Evolutionary conservation across 2,329 filamentous ascomycete genomes (phyloP).

Genomic region (Erysiphe pulchra): DNA sequence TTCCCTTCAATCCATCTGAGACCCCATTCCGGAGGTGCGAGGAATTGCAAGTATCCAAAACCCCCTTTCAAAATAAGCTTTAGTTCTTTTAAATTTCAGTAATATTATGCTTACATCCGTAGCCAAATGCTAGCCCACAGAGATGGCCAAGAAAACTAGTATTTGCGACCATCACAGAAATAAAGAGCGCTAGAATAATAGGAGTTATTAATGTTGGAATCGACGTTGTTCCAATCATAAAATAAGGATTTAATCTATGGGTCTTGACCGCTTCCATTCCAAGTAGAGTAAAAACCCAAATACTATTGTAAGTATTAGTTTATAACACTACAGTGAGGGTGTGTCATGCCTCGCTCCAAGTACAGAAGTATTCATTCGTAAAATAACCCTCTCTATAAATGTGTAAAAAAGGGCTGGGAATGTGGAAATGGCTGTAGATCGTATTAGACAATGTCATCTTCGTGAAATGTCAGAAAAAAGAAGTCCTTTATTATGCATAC

Average conservation of each 20-base stretch:
- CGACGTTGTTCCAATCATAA: constrained; percentile 33
- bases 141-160: constrained; percentile 72
- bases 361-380: constrained; percentile 46
- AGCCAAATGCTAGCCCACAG: constrained; percentile 62
- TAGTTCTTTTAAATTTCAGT: neutral
- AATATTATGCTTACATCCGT: constrained; percentile 38
- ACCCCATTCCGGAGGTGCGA: constrained; percentile 71
- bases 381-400: constrained; percentile 45
- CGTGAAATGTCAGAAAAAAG: neutral
- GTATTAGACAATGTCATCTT: constrained; percentile 2
- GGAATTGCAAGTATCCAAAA: constrained; percentile 65
- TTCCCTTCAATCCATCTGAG: constrained; percentile 75
- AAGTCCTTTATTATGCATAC: constrained; percentile 26
- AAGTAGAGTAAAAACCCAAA: constrained; percentile 81
- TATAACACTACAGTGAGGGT: neutral
- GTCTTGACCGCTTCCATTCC: constrained; percentile 69
- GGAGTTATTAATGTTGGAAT: constrained; percentile 89
- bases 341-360: constrained; percentile 50
- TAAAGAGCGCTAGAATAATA: constrained; percentile 47
- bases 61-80: constrained; percentile 28
- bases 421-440: constrained; percentile 38
- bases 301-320: constrained; percentile 22
- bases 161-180: constrained; percentile 51
- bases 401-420: constrained; percentile 66
- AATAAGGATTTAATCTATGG: constrained; percentile 54